These are phyloP conservation scores for Cryptosporidium andersoni DNA, from an alignment of 169 alveolate genomes.

Conservation along the genomic window DNA sequence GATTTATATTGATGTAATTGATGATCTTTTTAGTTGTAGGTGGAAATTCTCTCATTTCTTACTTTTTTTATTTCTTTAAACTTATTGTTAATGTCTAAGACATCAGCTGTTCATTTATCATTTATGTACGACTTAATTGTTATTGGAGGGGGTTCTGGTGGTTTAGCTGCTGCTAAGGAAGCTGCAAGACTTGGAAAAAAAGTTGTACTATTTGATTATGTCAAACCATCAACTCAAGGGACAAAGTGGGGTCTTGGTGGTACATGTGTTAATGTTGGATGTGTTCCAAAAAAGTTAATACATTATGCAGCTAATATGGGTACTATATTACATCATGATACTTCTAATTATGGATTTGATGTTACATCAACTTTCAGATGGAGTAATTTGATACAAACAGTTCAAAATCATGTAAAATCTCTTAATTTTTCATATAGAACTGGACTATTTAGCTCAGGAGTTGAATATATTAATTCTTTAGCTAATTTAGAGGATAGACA, in stretches of 20 bases:
- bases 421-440: constrained; percentile 92
- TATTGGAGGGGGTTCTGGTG: constrained; percentile 93
- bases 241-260: constrained; percentile 98
- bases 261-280: constrained; percentile 99
- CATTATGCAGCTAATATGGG: constrained; percentile 92
- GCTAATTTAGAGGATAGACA: constrained; percentile 80
- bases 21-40: no score
- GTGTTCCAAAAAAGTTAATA: constrained; percentile 98
- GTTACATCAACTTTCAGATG: constrained; percentile 76
- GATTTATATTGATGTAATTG: no score
- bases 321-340: constrained; percentile 78
- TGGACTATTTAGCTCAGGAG: constrained; percentile 83
- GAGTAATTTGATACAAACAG: constrained; percentile 85
- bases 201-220: constrained; percentile 93
- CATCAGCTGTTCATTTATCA: constrained; percentile 8
- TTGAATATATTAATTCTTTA: constrained; percentile 88
- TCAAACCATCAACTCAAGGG: constrained; percentile 94
- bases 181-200: constrained; percentile 93
- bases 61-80: neutral
- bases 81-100: constrained; percentile 1
- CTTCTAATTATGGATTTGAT: constrained; percentile 75
- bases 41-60: neutral
- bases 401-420: constrained; percentile 89
- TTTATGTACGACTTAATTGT: constrained; percentile 83
- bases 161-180: constrained; percentile 93